Conservation (phyloP, 768 basidiomycete species). For the Trametes elegans region DNA sequence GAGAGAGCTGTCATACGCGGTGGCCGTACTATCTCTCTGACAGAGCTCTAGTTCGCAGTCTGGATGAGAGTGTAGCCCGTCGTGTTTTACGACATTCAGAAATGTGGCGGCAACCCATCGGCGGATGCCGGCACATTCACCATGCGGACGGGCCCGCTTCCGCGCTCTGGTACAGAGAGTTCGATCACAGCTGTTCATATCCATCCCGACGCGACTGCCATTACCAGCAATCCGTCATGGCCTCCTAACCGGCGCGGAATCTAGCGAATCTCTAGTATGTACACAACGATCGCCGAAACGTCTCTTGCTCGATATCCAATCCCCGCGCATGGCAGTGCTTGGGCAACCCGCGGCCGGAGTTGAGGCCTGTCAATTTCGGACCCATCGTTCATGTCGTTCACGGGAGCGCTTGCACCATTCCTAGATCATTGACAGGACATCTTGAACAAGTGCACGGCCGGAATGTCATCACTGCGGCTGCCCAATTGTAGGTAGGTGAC, state of each 20-base stretch:
- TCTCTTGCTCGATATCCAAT: not conserved
- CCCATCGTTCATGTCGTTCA: not conserved
- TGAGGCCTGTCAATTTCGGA: not conserved
- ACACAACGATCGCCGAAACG: constrained; percentile 3
- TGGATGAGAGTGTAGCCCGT: not conserved
- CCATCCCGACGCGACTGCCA: not conserved
- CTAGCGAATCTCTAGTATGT: constrained; percentile 6
- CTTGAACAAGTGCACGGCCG: not conserved
- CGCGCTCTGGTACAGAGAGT: not conserved
- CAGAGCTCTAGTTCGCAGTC: not conserved
- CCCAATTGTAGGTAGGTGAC: constrained; percentile 10
- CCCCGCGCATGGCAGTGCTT: not conserved
- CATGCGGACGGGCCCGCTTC: constrained; percentile 3
- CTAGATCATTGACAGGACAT: not conserved
- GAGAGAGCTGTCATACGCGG: not conserved
- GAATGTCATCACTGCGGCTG: constrained; percentile 1
- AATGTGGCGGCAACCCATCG: not conserved
- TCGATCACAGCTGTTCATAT: not conserved
- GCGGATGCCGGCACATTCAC: constrained; percentile 7
- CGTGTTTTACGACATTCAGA: not conserved
- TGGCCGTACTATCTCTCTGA: not conserved
- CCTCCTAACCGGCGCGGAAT: constrained; percentile 3
- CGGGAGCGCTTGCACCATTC: not conserved
- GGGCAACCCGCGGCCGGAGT: not conserved
- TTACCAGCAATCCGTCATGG: not conserved